Evolutionary conservation across 805 yeast genomes (phyloP), one percentile per base, ranked within the genome.

Genomic region (Suhomyces pyralidae): DNA sequence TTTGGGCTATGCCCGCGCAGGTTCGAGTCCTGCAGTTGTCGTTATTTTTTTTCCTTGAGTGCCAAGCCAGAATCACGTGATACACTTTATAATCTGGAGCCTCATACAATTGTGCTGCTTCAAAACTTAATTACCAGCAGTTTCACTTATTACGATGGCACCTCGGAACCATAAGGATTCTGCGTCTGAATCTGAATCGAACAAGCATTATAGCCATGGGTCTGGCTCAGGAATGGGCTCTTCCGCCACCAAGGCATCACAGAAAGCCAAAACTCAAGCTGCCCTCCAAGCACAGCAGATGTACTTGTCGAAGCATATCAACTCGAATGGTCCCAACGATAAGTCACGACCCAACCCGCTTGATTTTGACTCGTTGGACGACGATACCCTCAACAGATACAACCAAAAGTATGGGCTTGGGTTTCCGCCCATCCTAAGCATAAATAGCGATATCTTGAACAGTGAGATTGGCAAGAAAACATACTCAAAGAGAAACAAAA

Each of bases 381-480:
- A 81, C 43, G 78, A 74, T 0, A 78, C 84, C n/a, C 74, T 93
- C 48, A 79, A 94, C 51, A 81, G 79, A 50, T 94, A 93, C 74
- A 79, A 84, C 57, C 79, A 76, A 48, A 74, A 80, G 48, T 86
- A 85, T 66, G 76, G 74, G 36, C 73, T 90, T 49, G 71, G 77
- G 17, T 65, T 81, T 1, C 84, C 86, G 14, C 82, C 81, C 52
- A 81, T 86, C n/a, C 70, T 81, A 64, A 81, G 94, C 0, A 68
- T 83, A 53, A 80, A 81, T 53, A 96, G 96, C 0, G 86, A 80
- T 63, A 70, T 93, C 46, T 69, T 91, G 20, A 85, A 82, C 46
- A 83, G 90, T 1, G 81, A 83, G 42, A 70, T 89, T 2, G 98
- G 98, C 2, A 82, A 82, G 65, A 82, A 84, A 62, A 85, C 97